Base-by-base conservation (phyloP, 257 asterid genomes). In the Ocimum tenuiflorum region DNA sequence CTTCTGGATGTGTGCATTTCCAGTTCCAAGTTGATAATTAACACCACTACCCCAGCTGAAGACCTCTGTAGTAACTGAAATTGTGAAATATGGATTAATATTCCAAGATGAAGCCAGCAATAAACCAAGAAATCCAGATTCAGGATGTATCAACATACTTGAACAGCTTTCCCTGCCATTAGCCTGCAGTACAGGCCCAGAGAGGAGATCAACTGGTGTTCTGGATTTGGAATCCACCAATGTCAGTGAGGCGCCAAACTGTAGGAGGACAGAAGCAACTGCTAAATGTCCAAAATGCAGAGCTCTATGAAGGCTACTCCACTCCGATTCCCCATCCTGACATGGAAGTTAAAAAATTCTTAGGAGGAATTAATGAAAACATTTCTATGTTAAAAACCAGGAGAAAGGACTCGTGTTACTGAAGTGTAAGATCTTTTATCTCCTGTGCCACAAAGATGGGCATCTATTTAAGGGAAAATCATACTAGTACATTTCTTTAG, bases 21-120 rank as follows among this genome's bases (percentile, higher is more conserved):
- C 99, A 60, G 99, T 94, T 72, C 99, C 99, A 67, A 94, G 89
- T 72, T 94, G 99, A 81, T 88, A 94, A 76, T 94, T 94, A 73
- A 86, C 97, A 81, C 99, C 99, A 77, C 97, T 94, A 15, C 99
- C 99, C 99, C 99, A 94, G 75, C 99, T 94, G 70, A 81, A 90
- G 64, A 94, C 94, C 85, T 94, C 99, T 0, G 96, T 90, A 29
- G 88, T 81, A 33, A 82, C 96, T 85, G 81, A 67, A 80, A 61
- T 15, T 15, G 53, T n/a, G 7, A 67, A 50, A 24, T 60, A 52
- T 43, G 62, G 22, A 22, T 18, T 57, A 60, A 22, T 22, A 73
- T 58, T 67, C 43, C 41, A 31, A 51, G 60, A 42, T 71, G 31
- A 45, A 27, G 59, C 22, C 66, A 72, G 68, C 24, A 67, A 71